These are phyloP conservation scores for Fusarium keratoplasticum DNA, from an alignment of 2,329 filamentous ascomycete genomes.

Conservation along the genomic window DNA sequence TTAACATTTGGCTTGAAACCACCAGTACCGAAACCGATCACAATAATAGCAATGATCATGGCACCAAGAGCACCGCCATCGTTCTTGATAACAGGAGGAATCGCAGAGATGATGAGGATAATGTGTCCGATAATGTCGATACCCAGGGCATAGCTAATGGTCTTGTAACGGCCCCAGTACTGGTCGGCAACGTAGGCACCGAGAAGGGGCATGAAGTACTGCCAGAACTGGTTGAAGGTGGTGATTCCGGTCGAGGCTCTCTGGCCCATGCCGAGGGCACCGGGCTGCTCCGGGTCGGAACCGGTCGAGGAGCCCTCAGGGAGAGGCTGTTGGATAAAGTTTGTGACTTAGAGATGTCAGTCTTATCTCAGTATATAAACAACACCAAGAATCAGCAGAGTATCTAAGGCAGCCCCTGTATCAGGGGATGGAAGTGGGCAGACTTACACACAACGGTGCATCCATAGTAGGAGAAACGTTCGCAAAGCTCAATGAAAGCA, in stretches of 20 bases:
- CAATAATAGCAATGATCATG: conserved; percentile 70
- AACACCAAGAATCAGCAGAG: not conserved
- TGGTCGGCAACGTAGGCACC: conserved; percentile 64
- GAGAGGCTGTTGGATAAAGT: conserved; percentile 71
- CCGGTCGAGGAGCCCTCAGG: conserved; percentile 67
- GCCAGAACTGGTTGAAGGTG: conserved; percentile 68
- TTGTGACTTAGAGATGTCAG: conserved; percentile 58
- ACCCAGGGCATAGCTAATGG: conserved; percentile 71
- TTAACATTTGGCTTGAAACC: conserved; percentile 82
- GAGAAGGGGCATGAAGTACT: conserved; percentile 68
- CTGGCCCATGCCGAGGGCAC: conserved; percentile 69
- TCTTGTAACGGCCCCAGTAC: conserved; percentile 76
- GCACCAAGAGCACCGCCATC: conserved; percentile 68
- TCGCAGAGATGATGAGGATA: conserved; percentile 74
- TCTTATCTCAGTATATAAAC: not conserved
- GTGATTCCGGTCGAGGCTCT: conserved; percentile 60
- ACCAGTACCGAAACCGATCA: conserved; percentile 72
- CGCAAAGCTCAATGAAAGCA: conserved; percentile 76
- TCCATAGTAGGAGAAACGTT: conserved; percentile 80
- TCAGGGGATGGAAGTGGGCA: not conserved
- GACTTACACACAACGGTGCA: conserved; percentile 72
- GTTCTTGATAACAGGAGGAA: conserved; percentile 70
- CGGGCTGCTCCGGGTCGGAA: conserved; percentile 57
- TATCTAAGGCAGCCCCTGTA: not conserved
- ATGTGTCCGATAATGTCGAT: conserved; percentile 74